Conservation (phyloP, 306 rosid species). For the Rubus parviflorus region DNA sequence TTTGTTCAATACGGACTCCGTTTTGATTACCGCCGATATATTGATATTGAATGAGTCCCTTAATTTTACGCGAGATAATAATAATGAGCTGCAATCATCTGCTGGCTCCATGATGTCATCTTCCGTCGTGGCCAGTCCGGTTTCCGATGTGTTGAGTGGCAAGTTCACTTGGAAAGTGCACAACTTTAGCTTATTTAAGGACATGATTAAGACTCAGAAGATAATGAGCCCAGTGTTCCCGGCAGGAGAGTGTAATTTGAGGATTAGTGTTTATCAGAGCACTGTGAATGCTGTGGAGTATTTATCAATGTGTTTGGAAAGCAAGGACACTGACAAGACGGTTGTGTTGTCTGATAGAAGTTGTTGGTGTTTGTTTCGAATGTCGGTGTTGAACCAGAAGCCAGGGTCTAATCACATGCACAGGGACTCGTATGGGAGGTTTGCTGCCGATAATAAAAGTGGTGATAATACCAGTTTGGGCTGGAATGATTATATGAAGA, state of each 20-base stretch:
- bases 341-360: slow-evolving; percentile 87
- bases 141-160: slow-evolving; percentile 79
- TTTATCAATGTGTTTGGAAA: slow-evolving; percentile 97
- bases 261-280: slow-evolving; percentile 98
- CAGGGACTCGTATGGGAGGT: slow-evolving; percentile 93
- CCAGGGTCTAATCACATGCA: slow-evolving; percentile 94
- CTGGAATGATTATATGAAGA: slow-evolving; percentile 99
- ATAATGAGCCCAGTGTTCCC: slow-evolving; percentile 98
- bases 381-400: slow-evolving; percentile 94
- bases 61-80: slow-evolving; percentile 82
- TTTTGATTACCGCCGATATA: slow-evolving; percentile 89
- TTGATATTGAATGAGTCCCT: slow-evolving; percentile 84
- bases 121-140: slow-evolving; percentile 64
- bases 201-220: slow-evolving; percentile 94
- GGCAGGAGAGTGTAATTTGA: slow-evolving; percentile 98
- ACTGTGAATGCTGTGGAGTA: slow-evolving; percentile 84
- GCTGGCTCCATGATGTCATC: slow-evolving; percentile 41
- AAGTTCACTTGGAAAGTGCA: slow-evolving; percentile 99
- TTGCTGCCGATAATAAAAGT: slow-evolving; percentile 94
- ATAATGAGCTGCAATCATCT: slow-evolving; percentile 60
- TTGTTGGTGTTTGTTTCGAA: slow-evolving; percentile 97
- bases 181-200: slow-evolving; percentile 87
- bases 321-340: slow-evolving; percentile 94
- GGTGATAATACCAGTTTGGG: slow-evolving; percentile 99
- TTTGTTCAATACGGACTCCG: slow-evolving; percentile 65